These are phyloP conservation scores for Trichosporon inkin DNA, from an alignment of 1,284 basidiomycete genomes.

Conservation along the genomic window DNA sequence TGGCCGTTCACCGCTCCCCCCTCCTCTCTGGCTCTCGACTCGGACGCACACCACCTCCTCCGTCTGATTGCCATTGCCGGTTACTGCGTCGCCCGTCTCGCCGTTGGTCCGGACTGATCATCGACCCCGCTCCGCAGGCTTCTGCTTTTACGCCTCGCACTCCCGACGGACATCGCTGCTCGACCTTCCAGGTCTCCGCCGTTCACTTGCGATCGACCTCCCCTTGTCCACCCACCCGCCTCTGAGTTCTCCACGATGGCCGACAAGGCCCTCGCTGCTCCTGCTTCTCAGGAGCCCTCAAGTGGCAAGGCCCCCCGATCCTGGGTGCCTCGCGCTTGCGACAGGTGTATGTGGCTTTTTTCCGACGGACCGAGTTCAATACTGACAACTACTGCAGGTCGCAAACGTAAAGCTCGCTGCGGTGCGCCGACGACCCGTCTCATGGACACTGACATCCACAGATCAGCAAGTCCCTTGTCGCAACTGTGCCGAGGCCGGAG, in stretches of 20 bases:
- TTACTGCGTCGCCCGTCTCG: too few relatives aligned
- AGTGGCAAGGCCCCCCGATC: constrained; percentile 27
- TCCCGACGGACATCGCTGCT: not conserved
- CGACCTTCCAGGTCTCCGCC: not conserved
- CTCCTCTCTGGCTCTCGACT: too few relatives aligned
- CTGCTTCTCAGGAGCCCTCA: constrained; percentile 18
- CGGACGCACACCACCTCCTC: too few relatives aligned
- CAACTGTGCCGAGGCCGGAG: constrained; percentile 31
- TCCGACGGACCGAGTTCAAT: not conserved
- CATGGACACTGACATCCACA: constrained; percentile 8
- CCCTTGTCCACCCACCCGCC: not conserved
- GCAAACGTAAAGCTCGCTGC: constrained; percentile 36
- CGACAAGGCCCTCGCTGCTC: not conserved
- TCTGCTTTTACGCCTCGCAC: not conserved
- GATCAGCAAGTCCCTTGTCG: constrained; percentile 34
- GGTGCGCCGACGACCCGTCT: constrained; percentile 20
- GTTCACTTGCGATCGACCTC: not conserved
- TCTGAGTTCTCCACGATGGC: not conserved
- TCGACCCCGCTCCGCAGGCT: too few relatives aligned
- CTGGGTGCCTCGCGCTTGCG: constrained; percentile 32
- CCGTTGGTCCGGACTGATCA: too few relatives aligned
- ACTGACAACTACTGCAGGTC: constrained; percentile 19
- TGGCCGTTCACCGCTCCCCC: not conserved
- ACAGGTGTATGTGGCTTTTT: constrained; percentile 26
- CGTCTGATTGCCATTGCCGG: too few relatives aligned